These are phyloP conservation scores for Gonium pectorale DNA, from an alignment of 139 green algal genomes.

Conservation along the genomic window DNA sequence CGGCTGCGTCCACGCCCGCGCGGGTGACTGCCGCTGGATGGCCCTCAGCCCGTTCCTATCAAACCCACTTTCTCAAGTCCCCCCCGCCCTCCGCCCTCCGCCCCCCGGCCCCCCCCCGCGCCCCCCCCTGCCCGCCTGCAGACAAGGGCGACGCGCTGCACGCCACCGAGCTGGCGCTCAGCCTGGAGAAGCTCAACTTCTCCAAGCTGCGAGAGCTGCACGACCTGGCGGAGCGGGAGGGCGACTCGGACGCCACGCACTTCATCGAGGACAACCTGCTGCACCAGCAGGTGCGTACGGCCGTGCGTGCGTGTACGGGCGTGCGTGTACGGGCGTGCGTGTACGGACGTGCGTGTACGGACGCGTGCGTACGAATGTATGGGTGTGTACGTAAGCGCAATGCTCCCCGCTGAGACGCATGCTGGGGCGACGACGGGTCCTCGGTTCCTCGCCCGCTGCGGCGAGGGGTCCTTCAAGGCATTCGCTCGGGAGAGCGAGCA, in stretches of 20 bases:
- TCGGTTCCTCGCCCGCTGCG: too few species aligned
- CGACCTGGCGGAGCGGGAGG: conserved; percentile 62
- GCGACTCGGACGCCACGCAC: conserved; percentile 74
- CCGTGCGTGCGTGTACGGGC: too few species aligned
- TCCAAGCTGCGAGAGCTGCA: conserved; percentile 80
- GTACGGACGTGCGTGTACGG: too few species aligned
- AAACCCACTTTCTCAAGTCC: not conserved
- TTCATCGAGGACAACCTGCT: conserved; percentile 73
- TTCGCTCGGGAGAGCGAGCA: too few species aligned
- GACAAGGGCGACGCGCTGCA: conserved; percentile 90
- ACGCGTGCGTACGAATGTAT: too few species aligned
- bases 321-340: too few species aligned
- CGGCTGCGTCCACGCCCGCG: too few species aligned
- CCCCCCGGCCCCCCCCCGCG: not conserved
- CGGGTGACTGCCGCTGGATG: too few species aligned
- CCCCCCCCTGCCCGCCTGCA: not conserved
- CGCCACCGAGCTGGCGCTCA: conserved; percentile 87
- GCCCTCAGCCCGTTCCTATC: not conserved
- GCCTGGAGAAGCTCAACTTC: conserved; percentile 94
- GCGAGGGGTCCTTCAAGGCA: too few species aligned
- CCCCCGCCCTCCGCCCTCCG: not conserved
- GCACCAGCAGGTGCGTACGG: conserved; percentile 69
- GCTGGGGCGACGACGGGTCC: too few species aligned
- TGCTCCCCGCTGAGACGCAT: too few species aligned
- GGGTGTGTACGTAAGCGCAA: too few species aligned